Conservation (phyloP, 768 basidiomycete species). For the Rhizopogon rudus region DNA sequence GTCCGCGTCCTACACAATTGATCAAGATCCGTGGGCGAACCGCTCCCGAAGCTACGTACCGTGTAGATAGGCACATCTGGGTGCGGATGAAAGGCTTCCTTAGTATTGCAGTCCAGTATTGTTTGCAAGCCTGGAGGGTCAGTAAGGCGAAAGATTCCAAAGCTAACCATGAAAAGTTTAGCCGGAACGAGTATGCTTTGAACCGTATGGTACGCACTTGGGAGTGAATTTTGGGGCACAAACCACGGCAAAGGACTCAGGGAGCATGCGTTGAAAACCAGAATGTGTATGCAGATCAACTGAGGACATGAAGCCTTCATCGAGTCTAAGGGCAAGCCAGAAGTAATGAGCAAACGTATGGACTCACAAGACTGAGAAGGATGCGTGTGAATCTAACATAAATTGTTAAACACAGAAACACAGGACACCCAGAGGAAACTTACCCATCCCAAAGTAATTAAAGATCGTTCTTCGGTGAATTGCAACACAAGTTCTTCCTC, state of each 20-base stretch:
- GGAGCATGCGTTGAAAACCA: slow-evolving; percentile 84
- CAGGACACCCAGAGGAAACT: slow-evolving; percentile 16
- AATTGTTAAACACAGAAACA: background rate
- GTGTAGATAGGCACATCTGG: slow-evolving; percentile 83
- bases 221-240: slow-evolving; percentile 80
- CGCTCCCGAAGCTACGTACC: slow-evolving; percentile 37
- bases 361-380: slow-evolving; percentile 80
- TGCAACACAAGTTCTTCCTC: slow-evolving; percentile 83
- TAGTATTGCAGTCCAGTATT: slow-evolving; percentile 61
- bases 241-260: slow-evolving; percentile 90
- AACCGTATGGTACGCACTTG: slow-evolving; percentile 41
- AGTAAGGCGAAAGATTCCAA: slow-evolving; percentile 86
- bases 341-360: background rate
- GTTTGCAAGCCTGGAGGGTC: slow-evolving; percentile 79
- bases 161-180: slow-evolving; percentile 29
- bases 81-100: slow-evolving; percentile 85
- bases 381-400: slow-evolving; percentile 80
- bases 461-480: slow-evolving; percentile 74
- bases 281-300: slow-evolving; percentile 91
- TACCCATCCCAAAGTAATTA: slow-evolving; percentile 93
- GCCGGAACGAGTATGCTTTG: background rate
- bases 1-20: slow-evolving; percentile 61
- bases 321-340: slow-evolving; percentile 4
- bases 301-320: slow-evolving; percentile 85
- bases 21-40: background rate